phyloP scores from a whole-genome alignment of 805 yeast genomes.

The Saturnispora quitensis region DNA sequence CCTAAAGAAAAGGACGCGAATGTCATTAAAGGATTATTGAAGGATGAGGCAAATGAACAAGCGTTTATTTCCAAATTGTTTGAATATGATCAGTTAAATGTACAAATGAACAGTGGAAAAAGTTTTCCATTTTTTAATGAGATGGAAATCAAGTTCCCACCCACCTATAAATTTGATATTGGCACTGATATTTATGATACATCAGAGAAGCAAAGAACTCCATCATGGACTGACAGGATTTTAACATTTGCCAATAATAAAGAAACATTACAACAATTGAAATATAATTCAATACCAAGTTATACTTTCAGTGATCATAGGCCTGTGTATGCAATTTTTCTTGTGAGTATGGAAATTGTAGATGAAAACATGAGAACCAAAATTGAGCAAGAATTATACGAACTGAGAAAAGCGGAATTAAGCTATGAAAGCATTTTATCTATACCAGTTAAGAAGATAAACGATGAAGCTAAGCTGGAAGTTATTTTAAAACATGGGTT shows the following conservation, averaged over 20 bases:
- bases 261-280: constrained; percentile 41
- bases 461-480: constrained; percentile 13
- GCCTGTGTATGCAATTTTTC: constrained; percentile 73
- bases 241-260: constrained; percentile 50
- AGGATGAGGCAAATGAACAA: constrained; percentile 11
- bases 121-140: constrained; percentile 79
- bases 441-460: constrained; percentile 5
- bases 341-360: constrained; percentile 53
- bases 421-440: constrained; percentile 18
- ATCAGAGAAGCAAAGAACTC: constrained; percentile 84
- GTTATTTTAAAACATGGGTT: constrained; percentile 33
- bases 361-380: constrained; percentile 46
- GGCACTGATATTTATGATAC: constrained; percentile 79
- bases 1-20: constrained; percentile 1
- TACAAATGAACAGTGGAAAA: constrained; percentile 67
- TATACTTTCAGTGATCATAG: constrained; percentile 78
- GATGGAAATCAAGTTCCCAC: constrained; percentile 68
- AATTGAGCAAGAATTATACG: constrained; percentile 49
- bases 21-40: constrained; percentile 3
- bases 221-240: constrained; percentile 97
- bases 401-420: constrained; percentile 33
- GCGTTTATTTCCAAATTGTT: constrained; percentile 32
- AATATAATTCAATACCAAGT: constrained; percentile 49
- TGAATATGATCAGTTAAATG: constrained; percentile 68
- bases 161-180: constrained; percentile 91